phyloP scores from a whole-genome alignment of 2,329 filamentous ascomycete species.

The Pleomassaria siparia region DNA sequence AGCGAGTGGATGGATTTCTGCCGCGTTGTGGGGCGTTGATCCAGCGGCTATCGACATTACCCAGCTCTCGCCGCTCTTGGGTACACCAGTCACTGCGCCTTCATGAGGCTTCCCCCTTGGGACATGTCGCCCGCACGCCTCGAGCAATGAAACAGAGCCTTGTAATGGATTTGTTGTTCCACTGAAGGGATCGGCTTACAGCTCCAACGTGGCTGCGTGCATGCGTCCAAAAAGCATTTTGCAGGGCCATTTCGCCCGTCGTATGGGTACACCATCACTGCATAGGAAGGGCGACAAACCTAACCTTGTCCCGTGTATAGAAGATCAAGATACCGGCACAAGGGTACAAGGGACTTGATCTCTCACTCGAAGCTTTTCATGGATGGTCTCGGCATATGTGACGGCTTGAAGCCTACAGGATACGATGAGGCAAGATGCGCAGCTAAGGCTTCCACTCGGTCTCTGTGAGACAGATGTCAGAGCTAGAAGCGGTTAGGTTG shows the following conservation, averaged over 20 bases:
- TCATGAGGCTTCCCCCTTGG: background rate
- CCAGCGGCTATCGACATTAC: conserved; percentile 7
- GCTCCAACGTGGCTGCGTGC: background rate
- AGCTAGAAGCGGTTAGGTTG: too few species aligned
- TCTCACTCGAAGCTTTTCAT: too few species aligned
- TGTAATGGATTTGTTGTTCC: background rate
- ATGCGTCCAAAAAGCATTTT: background rate
- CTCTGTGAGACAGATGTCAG: too few species aligned
- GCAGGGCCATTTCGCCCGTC: background rate
- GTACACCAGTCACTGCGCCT: background rate
- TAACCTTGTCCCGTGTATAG: too few species aligned
- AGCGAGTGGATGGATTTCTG: background rate
- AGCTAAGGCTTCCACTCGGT: too few species aligned
- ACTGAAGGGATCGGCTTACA: background rate
- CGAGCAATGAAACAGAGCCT: background rate
- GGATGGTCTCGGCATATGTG: too few species aligned
- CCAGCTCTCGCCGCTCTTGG: conserved; percentile 6
- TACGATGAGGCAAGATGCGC: too few species aligned
- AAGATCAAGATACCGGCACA: too few species aligned
- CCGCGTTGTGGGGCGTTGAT: conserved; percentile 4
- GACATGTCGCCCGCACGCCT: conserved; percentile 3
- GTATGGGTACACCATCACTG: background rate
- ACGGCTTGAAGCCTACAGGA: too few species aligned
- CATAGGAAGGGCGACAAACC: background rate
- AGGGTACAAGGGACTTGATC: too few species aligned